phyloP scores from a whole-genome alignment of 1,284 basidiomycete genomes.

The Pseudozyma hubeiensis region DNA sequence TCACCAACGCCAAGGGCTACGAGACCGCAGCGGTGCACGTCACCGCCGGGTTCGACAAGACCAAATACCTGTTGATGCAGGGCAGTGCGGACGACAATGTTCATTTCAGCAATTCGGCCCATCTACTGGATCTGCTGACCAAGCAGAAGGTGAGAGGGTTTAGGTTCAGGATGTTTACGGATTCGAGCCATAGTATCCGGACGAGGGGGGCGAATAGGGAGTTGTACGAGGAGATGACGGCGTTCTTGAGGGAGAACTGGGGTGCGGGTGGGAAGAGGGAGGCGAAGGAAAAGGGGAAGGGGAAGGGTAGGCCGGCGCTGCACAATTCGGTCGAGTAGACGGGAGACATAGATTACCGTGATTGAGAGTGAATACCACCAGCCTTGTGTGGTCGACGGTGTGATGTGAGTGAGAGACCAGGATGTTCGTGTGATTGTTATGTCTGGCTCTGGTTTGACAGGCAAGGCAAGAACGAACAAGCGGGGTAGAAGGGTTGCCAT shows the following conservation, averaged over 20 bases:
- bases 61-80: slow-evolving; percentile 86
- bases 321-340: slow-evolving; percentile 38
- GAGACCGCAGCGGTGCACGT: slow-evolving; percentile 83
- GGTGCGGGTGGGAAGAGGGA: slow-evolving; percentile 21
- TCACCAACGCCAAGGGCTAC: slow-evolving; percentile 83
- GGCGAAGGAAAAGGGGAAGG: neutral
- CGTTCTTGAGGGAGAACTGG: slow-evolving; percentile 89
- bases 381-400: neutral
- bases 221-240: slow-evolving; percentile 85
- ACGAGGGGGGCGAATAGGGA: slow-evolving; percentile 83
- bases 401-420: neutral
- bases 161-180: slow-evolving; percentile 94
- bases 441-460: too few relatives aligned
- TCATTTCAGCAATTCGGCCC: slow-evolving; percentile 89
- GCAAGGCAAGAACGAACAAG: too few relatives aligned
- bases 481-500: too few relatives aligned
- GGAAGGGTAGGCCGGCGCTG: slow-evolving; percentile 19
- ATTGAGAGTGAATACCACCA: neutral
- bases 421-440: too few relatives aligned
- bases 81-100: slow-evolving; percentile 72
- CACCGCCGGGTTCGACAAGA: slow-evolving; percentile 82
- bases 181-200: slow-evolving; percentile 82
- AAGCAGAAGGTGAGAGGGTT: slow-evolving; percentile 79
- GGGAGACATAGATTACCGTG: too few relatives aligned
- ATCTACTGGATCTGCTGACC: slow-evolving; percentile 90